phyloP scores from a whole-genome alignment of 495 filamentous ascomycete species.

The Melanomma pulvis-pyrius region DNA sequence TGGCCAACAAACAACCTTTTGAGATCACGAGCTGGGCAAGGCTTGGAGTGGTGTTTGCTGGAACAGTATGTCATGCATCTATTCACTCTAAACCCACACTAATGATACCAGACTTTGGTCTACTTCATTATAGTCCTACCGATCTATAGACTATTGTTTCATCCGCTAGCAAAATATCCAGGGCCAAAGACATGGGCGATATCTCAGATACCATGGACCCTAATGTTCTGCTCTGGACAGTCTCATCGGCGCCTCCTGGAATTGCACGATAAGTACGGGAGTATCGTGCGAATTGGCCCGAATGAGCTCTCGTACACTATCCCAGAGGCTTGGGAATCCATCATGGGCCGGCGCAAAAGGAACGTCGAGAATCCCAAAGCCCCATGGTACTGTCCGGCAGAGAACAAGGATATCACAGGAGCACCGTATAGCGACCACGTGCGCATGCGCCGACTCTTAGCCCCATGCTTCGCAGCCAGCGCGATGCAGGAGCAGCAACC shows the following conservation, averaged over 20 bases:
- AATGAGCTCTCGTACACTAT: constrained; percentile 7
- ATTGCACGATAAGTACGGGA: constrained; percentile 32
- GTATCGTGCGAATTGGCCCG: constrained; percentile 15
- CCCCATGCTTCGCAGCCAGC: too few species aligned
- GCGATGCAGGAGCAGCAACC: constrained; percentile 20
- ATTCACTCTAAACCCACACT: too few species aligned
- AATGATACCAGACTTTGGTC: too few species aligned
- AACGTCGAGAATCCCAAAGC: constrained; percentile 11
- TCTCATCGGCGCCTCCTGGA: neutral
- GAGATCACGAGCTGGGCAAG: too few species aligned
- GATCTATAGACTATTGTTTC: constrained; percentile 15
- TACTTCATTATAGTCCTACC: too few species aligned
- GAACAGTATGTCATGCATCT: too few species aligned
- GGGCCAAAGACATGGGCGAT: constrained; percentile 6
- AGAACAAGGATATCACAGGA: neutral
- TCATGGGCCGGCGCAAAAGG: neutral
- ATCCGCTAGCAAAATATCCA: constrained; percentile 17
- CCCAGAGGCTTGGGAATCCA: constrained; percentile 7
- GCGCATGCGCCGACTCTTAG: too few species aligned
- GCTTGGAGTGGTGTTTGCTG: too few species aligned
- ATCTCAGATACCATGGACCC: constrained; percentile 3
- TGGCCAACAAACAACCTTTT: too few species aligned
- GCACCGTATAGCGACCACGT: neutral
- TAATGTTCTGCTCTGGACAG: constrained; percentile 1
- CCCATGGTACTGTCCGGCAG: too few species aligned